These are phyloP conservation scores for Takashimella koratensis DNA, from an alignment of 1,284 basidiomycete species.

Conservation along the genomic window DNA sequence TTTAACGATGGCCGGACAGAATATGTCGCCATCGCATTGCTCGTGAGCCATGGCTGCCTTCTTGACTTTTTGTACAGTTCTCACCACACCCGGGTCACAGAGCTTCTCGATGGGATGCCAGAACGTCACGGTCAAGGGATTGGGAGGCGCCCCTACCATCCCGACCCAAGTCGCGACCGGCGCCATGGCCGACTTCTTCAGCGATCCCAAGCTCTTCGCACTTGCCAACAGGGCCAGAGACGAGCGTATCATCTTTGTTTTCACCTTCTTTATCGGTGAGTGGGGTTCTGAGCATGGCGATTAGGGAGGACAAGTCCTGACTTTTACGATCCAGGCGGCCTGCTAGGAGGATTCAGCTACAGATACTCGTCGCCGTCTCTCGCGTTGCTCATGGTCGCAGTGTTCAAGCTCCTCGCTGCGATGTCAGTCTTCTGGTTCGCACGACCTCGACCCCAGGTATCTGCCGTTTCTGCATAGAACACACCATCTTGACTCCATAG, in stretches of 20 bases:
- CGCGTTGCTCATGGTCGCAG: neutral
- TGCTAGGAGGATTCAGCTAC: slow-evolving; percentile 5
- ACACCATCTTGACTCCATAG: no score
- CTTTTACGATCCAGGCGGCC: slow-evolving; percentile 1
- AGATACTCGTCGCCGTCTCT: slow-evolving; percentile 2
- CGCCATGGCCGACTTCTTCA: slow-evolving; percentile 10
- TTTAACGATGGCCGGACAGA: slow-evolving; percentile 2
- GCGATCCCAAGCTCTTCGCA: slow-evolving; percentile 5
- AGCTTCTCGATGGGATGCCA: slow-evolving; percentile 7
- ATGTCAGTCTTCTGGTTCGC: no score
- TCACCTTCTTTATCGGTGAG: neutral
- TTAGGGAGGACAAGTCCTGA: neutral
- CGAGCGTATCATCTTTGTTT: slow-evolving; percentile 4
- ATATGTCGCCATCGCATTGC: neutral
- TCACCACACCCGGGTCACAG: neutral
- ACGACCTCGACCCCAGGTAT: no score
- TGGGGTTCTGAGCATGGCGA: no score
- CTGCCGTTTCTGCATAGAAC: no score
- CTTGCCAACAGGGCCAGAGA: neutral
- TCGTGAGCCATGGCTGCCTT: no score
- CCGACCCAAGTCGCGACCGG: slow-evolving; percentile 9
- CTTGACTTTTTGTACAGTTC: neutral
- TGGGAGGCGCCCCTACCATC: slow-evolving; percentile 6
- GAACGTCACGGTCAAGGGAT: slow-evolving; percentile 7
- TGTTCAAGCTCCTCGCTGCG: slow-evolving; percentile 2